These are phyloP conservation scores for Ceratobasidium sp. DNA, from an alignment of 1,284 basidiomycete species.

Conservation along the genomic window DNA sequence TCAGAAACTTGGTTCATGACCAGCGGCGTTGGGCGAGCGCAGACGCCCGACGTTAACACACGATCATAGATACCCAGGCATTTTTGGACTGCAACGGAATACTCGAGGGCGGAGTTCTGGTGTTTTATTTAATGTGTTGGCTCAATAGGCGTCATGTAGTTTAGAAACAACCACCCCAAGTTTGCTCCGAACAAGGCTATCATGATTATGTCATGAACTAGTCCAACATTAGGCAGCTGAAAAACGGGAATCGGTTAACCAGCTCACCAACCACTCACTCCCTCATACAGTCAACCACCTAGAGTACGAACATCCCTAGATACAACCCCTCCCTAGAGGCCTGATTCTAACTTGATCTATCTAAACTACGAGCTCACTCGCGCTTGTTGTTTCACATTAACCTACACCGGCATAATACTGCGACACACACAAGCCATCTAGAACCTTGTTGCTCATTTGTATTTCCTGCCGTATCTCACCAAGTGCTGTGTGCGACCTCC, in stretches of 20 bases:
- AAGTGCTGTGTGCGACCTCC: not conserved
- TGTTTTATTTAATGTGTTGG: not conserved
- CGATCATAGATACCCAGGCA: not conserved
- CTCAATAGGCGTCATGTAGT: not conserved
- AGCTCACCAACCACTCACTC: not conserved
- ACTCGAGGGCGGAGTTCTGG: not conserved
- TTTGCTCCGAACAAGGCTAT: not conserved
- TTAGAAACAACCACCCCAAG: not conserved
- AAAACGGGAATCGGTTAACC: not conserved
- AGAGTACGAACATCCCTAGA: not conserved
- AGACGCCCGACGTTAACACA: slow-evolving; percentile 24
- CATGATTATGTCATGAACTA: not conserved
- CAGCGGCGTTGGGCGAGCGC: slow-evolving; percentile 21
- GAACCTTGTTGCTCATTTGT: not conserved
- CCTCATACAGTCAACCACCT: not conserved
- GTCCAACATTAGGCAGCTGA: not conserved
- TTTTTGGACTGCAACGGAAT: not conserved
- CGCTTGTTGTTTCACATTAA: no score
- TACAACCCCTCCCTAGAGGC: not conserved
- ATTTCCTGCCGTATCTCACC: not conserved
- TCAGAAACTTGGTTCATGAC: slow-evolving; percentile 43
- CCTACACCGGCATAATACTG: not conserved
- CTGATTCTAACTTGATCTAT: not conserved
- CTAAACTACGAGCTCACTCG: not conserved
- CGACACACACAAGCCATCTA: not conserved